phyloP scores from a whole-genome alignment of 2,329 filamentous ascomycete species.

The Colletotrichum caudatum region DNA sequence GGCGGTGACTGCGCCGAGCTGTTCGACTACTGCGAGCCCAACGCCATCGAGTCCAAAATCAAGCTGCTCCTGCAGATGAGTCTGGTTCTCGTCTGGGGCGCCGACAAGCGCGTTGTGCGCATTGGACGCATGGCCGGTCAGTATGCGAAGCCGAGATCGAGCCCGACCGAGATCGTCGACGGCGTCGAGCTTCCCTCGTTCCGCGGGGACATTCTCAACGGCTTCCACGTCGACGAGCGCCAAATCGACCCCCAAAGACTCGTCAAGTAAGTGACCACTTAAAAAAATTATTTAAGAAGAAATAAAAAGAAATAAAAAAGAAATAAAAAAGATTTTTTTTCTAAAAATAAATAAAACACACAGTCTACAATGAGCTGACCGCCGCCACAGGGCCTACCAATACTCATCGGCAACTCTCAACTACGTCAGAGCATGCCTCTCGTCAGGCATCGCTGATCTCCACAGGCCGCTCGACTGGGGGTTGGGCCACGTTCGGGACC shows the following conservation, averaged over 20 bases:
- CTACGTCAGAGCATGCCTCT: conserved; percentile 85
- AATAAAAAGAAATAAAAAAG: too few species aligned
- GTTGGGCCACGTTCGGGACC: conserved; percentile 89
- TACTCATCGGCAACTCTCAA: conserved; percentile 95
- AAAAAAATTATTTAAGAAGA: background rate
- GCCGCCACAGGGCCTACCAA: conserved; percentile 79
- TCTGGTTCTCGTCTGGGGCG: conserved; percentile 91
- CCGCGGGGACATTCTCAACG: conserved; percentile 95
- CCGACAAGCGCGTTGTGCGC: conserved; percentile 83
- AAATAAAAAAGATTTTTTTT: too few species aligned
- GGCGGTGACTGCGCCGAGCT: conserved; percentile 97
- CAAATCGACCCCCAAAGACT: conserved; percentile 85
- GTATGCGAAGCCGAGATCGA: conserved; percentile 95
- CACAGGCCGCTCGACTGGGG: conserved; percentile 96
- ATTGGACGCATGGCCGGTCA: conserved; percentile 97
- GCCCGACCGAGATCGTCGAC: conserved; percentile 83
- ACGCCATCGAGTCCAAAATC: conserved; percentile 93
- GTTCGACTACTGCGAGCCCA: conserved; percentile 94
- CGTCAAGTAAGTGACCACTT: conserved; percentile 66
- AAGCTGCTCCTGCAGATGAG: conserved; percentile 98
- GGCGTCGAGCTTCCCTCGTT: conserved; percentile 89
- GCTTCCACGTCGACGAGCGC: conserved; percentile 80
- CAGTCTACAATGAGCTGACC: conserved; percentile 8
- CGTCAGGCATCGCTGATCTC: conserved; percentile 91
- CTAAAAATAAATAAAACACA: too few species aligned